Percentiles rank a stretch among this genome's conserved stretches.
Evolutionary conservation across 2,329 filamentous ascomycete species (phyloP).

Genomic region (Keithomyces neogunnii): DNA sequence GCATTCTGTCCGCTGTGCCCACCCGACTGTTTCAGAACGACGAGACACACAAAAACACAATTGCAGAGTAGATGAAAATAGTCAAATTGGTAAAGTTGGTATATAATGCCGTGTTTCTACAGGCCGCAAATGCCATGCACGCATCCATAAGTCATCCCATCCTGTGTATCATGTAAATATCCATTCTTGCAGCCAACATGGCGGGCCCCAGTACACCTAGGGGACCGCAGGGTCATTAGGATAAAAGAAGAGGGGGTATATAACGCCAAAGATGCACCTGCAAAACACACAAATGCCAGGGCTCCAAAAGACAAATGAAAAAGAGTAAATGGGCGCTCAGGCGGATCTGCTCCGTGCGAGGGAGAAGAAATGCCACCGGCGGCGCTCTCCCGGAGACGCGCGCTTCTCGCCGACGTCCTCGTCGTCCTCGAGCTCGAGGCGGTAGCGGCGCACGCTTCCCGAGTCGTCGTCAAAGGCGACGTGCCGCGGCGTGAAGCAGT

Average conservation of each 20-base stretch:
- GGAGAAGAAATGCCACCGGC: conserved; percentile 21
- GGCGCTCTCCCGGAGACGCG: conserved; percentile 1
- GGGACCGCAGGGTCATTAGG: background rate
- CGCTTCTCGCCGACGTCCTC: conserved; percentile 15
- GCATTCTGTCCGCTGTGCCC: too few relatives aligned
- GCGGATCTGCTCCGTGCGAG: conserved; percentile 16
- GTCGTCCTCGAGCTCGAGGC: conserved; percentile 47
- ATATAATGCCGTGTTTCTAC: background rate
- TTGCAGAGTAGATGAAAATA: background rate
- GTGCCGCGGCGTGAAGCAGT: conserved; percentile 49
- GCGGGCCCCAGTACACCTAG: too few relatives aligned
- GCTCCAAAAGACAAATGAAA: conserved; percentile 3
- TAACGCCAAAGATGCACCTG: conserved; percentile 26
- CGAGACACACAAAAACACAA: too few relatives aligned
- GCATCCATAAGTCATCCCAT: background rate
- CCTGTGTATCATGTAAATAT: background rate
- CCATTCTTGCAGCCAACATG: background rate
- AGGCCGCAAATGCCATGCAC: conserved; percentile 5
- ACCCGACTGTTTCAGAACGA: too few relatives aligned
- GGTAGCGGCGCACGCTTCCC: conserved; percentile 55
- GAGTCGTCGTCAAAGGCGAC: conserved; percentile 53
- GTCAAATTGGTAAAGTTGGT: background rate
- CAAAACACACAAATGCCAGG: conserved; percentile 12
- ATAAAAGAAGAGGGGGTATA: conserved; percentile 20
- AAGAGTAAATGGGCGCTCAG: conserved; percentile 1